Percentiles rank a stretch among this genome's conserved stretches.
Conservation (phyloP, 2,329 filamentous ascomycete species). For the Hymenoscyphus occultus region DNA sequence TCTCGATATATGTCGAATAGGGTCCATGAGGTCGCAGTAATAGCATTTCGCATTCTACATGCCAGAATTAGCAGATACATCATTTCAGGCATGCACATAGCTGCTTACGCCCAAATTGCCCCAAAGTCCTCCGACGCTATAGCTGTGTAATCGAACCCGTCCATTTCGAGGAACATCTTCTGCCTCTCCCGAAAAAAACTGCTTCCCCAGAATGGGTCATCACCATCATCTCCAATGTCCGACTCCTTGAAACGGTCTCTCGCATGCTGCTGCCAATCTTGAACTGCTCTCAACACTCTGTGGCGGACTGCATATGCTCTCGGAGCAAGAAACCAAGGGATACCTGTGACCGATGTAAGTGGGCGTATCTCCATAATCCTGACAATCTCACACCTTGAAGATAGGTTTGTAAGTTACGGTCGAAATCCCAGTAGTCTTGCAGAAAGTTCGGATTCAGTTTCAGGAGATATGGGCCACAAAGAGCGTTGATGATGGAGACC, state of each 20-base stretch:
- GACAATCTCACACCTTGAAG: neutral
- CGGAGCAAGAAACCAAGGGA: constrained; percentile 6
- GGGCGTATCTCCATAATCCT: neutral
- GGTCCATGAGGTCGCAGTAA: neutral
- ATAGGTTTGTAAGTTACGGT: constrained; percentile 1
- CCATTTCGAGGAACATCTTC: constrained; percentile 7
- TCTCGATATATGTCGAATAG: constrained; percentile 1
- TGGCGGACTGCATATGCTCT: neutral
- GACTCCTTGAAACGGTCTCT: constrained; percentile 1
- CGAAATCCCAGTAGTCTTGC: constrained; percentile 5
- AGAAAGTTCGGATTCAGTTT: neutral
- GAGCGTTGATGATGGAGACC: neutral
- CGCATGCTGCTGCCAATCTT: neutral
- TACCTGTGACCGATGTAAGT: neutral
- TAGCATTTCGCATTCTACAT: neutral
- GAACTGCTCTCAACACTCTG: neutral
- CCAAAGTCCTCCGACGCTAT: constrained; percentile 2
- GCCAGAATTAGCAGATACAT: neutral
- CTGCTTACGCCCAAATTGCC: neutral
- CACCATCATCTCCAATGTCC: neutral
- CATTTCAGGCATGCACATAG: neutral
- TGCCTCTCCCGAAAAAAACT: constrained; percentile 4
- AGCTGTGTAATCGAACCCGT: neutral
- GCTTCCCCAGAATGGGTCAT: constrained; percentile 3
- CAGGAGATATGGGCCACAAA: neutral